These are phyloP conservation scores for Blastocystis sp. DNA, from an alignment of 352 stramenopile genomes.

Conservation along the genomic window DNA sequence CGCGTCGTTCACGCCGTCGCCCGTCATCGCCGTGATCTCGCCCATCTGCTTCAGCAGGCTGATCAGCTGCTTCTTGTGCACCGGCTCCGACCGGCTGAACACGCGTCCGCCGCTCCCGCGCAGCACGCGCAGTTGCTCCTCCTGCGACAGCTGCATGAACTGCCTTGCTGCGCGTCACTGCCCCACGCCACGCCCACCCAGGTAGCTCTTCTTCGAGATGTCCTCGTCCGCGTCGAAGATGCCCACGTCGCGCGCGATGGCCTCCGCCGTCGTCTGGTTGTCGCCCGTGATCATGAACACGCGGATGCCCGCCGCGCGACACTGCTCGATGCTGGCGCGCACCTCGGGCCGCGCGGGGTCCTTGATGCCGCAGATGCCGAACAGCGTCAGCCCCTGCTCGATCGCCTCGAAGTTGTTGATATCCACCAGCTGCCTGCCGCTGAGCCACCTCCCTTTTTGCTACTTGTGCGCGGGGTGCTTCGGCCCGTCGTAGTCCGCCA, in stretches of 20 bases:
- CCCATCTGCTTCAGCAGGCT: constrained; percentile 86
- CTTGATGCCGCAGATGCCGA: constrained; percentile 88
- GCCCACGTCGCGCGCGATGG: constrained; percentile 90
- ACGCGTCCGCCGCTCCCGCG: background rate
- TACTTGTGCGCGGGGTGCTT: constrained; percentile 8
- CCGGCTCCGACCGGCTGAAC: constrained; percentile 87
- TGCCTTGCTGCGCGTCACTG: background rate
- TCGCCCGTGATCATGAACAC: constrained; percentile 98
- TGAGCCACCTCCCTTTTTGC: background rate
- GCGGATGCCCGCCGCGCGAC: constrained; percentile 89
- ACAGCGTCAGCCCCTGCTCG: constrained; percentile 91
- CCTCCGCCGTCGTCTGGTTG: constrained; percentile 88
- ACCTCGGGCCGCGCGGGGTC: constrained; percentile 95
- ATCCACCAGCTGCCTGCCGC: constrained; percentile 19
- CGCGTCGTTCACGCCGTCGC: constrained; percentile 95
- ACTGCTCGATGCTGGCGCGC: constrained; percentile 87
- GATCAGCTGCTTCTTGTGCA: constrained; percentile 90
- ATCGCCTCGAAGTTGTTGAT: constrained; percentile 73
- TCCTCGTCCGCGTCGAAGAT: constrained; percentile 79
- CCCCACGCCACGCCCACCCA: background rate
- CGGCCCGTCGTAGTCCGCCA: constrained; percentile 11
- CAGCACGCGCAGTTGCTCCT: background rate
- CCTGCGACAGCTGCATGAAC: background rate
- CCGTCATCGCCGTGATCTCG: constrained; percentile 88
- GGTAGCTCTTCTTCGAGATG: background rate